phyloP scores from a whole-genome alignment of 2,329 filamentous ascomycete species.

The Zymoseptoria ardabiliae region DNA sequence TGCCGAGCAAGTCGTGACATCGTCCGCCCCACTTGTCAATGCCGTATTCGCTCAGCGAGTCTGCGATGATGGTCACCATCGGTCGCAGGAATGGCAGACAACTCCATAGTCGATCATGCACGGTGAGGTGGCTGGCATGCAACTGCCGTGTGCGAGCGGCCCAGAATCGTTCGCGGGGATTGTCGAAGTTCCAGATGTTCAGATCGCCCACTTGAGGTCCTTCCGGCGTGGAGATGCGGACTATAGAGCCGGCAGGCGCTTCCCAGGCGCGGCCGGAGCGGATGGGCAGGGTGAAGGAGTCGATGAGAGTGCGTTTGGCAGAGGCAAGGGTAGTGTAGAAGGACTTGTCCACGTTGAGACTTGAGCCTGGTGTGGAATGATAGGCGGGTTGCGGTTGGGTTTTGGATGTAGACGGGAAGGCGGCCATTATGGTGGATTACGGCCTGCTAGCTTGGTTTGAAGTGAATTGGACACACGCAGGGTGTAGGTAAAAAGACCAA shows the following conservation, averaged over 20 bases:
- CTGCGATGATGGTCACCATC: constrained; percentile 59
- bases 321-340: constrained; percentile 24
- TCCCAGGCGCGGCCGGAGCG: constrained; percentile 68
- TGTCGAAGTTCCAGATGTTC: constrained; percentile 71
- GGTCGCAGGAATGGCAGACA: constrained; percentile 70
- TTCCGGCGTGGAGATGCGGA: constrained; percentile 58
- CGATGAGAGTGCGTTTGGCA: constrained; percentile 17
- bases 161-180: constrained; percentile 78
- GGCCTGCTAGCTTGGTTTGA: neutral
- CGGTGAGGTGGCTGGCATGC: constrained; percentile 65
- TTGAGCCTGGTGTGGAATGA: constrained; percentile 23
- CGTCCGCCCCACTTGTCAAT: constrained; percentile 49
- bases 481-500: no score
- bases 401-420: neutral
- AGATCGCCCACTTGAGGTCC: constrained; percentile 78
- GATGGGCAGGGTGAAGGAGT: constrained; percentile 53
- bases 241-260: constrained; percentile 59
- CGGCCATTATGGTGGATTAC: constrained; percentile 2
- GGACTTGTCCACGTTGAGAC: constrained; percentile 22
- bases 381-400: constrained; percentile 23
- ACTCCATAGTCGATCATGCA: constrained; percentile 69
- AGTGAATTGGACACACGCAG: neutral
- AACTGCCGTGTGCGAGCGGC: constrained; percentile 71
- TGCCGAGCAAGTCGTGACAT: constrained; percentile 74
- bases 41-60: constrained; percentile 49